Conservation (phyloP, 371 early-diverging fungal species). For the Rhizopus sp. region DNA sequence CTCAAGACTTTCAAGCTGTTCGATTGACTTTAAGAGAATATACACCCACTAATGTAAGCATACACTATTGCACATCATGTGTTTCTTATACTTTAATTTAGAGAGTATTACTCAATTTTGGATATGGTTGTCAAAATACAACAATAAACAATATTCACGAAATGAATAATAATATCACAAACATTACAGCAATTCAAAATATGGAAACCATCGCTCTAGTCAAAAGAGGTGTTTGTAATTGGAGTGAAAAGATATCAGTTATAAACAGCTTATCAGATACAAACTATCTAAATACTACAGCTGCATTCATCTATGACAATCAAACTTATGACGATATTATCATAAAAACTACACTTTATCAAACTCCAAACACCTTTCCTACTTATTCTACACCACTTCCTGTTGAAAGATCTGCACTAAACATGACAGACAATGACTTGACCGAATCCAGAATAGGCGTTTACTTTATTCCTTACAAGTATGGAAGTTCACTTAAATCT, state of each 20-base stretch:
- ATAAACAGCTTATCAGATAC: conserved; percentile 14
- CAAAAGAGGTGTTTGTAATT: conserved; percentile 29
- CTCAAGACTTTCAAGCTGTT: conserved; percentile 29
- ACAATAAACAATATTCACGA: conserved; percentile 15
- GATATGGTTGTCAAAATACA: conserved; percentile 20
- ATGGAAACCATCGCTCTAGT: conserved; percentile 28
- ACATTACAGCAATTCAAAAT: conserved; percentile 6
- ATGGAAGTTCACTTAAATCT: conserved; percentile 19
- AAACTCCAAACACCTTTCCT: background rate
- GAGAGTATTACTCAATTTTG: conserved; percentile 33
- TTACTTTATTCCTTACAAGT: conserved; percentile 27
- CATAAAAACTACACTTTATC: conserved; percentile 2
- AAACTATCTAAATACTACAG: conserved; percentile 17
- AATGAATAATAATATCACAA: conserved; percentile 15
- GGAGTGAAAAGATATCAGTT: conserved; percentile 28
- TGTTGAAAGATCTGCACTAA: conserved; percentile 11
- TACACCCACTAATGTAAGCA: conserved; percentile 17
- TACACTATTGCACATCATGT: background rate
- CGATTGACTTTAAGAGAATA: conserved; percentile 4
- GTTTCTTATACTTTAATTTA: background rate
- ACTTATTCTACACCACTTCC: conserved; percentile 16
- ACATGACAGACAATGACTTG: conserved; percentile 33
- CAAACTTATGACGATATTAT: conserved; percentile 8
- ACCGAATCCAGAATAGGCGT: conserved; percentile 9
- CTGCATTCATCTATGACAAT: conserved; percentile 33